Base-by-base conservation (phyloP, 2,329 filamentous ascomycete species). In the Botrytis fragariae region DNA sequence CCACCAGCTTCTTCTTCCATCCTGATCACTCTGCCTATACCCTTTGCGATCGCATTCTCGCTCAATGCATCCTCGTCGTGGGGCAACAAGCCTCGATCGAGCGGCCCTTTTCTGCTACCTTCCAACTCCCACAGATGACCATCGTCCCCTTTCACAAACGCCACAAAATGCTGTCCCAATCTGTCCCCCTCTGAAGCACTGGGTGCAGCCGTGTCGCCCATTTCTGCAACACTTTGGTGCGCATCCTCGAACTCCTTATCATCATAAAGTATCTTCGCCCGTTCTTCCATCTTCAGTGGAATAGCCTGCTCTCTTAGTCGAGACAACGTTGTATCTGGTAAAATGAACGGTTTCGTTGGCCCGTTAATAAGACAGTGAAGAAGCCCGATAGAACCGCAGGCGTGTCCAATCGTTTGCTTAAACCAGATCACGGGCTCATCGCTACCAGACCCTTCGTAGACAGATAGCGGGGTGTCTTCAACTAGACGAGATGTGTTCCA, bases 91-190 rank as follows among this genome's bases (percentile, higher is more conserved):
- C 70, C 88, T 72, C 90, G 84, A 76, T 90, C 85, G 69, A 92
- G 80, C 2, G 91, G 91, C 0, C 91, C 91, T 79, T 89, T 92
- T 73, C 91, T 84, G 74, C 89, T 81, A 16, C 91, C 91, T 82
- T 93, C 91, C 81, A 93, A 81, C 81, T 93, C 91, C 88, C 90
- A 93, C 69, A 93, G 80, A 64, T 84, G 72, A 91, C 91, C 81
- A 92, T 90, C 70, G 92, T 90, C 69, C 83, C 83, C 86, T 85
- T 95, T 96, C 71, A 96, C 92, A 83, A 98, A 99, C 80, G 93
- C 96, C 64, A 98, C 95, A 81, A 97, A 98, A 84, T 99, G 96
- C 79, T 98, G 86, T 81, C 98, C 95, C 25, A 98, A 87, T 77
- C 91, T 88, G 79, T 93, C 93, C 29, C 74, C 78, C 3, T 73